Percentiles rank a stretch among this genome's conserved stretches.
Conservation (phyloP, 1,284 basidiomycete genomes). For the Tylopilus sp. region DNA sequence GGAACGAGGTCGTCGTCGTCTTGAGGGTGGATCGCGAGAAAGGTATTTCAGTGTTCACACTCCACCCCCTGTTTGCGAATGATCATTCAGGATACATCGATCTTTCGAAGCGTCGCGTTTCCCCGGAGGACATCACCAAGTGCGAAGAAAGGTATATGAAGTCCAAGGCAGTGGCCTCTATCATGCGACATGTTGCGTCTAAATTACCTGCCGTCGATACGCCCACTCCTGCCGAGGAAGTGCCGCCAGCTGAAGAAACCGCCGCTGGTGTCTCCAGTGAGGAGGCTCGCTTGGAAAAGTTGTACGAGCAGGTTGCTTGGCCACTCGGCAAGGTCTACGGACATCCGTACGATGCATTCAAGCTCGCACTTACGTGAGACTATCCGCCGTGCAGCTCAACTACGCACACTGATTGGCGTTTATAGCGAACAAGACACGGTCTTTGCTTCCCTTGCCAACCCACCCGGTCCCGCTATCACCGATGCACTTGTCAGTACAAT, state of each 20-base stretch:
- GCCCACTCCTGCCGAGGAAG: slow-evolving; percentile 24
- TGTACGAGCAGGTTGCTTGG: slow-evolving; percentile 96
- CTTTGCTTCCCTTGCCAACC: slow-evolving; percentile 77
- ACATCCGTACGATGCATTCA: slow-evolving; percentile 98
- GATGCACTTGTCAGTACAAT: slow-evolving; percentile 87
- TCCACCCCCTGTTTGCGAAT: background rate
- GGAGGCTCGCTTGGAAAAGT: slow-evolving; percentile 80
- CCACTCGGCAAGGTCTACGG: slow-evolving; percentile 94
- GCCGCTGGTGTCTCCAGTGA: slow-evolving; percentile 63
- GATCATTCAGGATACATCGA: slow-evolving; percentile 92
- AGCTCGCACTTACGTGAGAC: slow-evolving; percentile 91
- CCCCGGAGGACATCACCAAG: slow-evolving; percentile 97
- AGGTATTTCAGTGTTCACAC: slow-evolving; percentile 62
- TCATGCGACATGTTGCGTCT: slow-evolving; percentile 94
- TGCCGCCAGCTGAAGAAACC: slow-evolving; percentile 43
- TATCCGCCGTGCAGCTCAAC: background rate
- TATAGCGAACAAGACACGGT: slow-evolving; percentile 90
- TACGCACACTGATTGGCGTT: slow-evolving; percentile 9
- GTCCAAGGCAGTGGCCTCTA: slow-evolving; percentile 94
- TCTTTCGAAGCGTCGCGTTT: slow-evolving; percentile 99
- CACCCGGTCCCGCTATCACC: slow-evolving; percentile 71
- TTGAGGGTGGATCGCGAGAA: slow-evolving; percentile 99
- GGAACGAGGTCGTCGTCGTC: slow-evolving; percentile 99
- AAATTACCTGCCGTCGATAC: slow-evolving; percentile 72
- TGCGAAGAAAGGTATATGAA: slow-evolving; percentile 99